A percentile compares a stretch with the other conserved stretches of the same genome.
These are phyloP conservation scores for Iberis pinnata DNA, from an alignment of 345 rosid genomes.

Conservation along the genomic window DNA sequence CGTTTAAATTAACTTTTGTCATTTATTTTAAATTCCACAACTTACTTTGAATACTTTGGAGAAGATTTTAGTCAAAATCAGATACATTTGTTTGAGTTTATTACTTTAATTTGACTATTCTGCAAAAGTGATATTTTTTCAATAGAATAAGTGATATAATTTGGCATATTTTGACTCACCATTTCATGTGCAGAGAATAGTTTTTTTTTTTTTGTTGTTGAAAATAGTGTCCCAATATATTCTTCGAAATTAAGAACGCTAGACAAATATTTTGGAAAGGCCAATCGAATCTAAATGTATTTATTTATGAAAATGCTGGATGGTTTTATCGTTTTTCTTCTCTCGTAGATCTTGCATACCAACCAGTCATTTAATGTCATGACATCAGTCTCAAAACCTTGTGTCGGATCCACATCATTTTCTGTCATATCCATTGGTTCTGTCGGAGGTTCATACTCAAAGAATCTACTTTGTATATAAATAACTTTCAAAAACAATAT, in stretches of 20 bases:
- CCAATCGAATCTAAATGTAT: constrained; percentile 23
- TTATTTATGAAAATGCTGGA: not conserved
- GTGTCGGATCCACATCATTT: constrained; percentile 37
- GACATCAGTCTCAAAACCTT: constrained; percentile 3
- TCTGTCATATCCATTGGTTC: constrained; percentile 39
- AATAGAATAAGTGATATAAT: not conserved
- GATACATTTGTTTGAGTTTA: too few species aligned
- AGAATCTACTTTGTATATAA: constrained; percentile 28
- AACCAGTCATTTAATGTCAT: constrained; percentile 11
- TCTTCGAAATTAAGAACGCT: constrained; percentile 24
- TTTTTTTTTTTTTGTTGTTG: too few species aligned
- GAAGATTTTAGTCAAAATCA: too few species aligned
- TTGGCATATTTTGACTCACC: constrained; percentile 24
- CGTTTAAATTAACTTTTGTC: too few species aligned
- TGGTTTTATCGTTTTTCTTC: constrained; percentile 8
- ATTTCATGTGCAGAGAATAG: constrained; percentile 27
- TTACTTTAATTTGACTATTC: constrained; percentile 3
- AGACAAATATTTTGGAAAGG: constrained; percentile 27
- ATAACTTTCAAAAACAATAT: too few species aligned
- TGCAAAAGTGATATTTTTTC: not conserved
- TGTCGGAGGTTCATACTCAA: constrained; percentile 31
- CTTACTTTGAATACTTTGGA: too few species aligned
- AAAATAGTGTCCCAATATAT: not conserved
- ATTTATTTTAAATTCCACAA: too few species aligned
- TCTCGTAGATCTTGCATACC: constrained; percentile 13